Conservation (phyloP, 2,329 filamentous ascomycete species). For the Trichoderma afroharzianum region DNA sequence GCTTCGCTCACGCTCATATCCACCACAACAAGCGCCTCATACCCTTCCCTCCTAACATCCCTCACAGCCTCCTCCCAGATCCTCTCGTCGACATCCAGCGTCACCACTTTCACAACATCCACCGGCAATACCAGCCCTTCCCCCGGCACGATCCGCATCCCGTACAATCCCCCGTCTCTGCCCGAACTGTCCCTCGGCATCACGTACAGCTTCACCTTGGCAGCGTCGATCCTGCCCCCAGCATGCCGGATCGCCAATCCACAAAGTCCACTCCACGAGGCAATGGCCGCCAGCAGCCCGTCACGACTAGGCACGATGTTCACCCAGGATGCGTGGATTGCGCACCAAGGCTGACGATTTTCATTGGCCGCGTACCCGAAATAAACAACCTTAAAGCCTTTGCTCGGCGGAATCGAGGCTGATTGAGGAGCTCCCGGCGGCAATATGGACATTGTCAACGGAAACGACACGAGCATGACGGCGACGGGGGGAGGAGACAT, state of each 20-base stretch:
- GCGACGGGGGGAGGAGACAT: neutral
- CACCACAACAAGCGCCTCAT: constrained; percentile 26
- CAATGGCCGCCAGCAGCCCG: neutral
- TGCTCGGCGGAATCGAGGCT: neutral
- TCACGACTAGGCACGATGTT: neutral
- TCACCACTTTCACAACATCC: constrained; percentile 30
- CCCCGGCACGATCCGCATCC: neutral
- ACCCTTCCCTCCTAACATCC: constrained; percentile 6
- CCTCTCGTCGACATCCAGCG: constrained; percentile 26
- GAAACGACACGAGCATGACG: too few relatives aligned
- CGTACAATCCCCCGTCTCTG: neutral
- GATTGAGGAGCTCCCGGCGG: neutral
- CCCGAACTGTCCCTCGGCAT: neutral
- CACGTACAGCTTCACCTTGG: neutral
- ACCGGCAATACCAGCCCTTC: constrained; percentile 15
- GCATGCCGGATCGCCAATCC: neutral
- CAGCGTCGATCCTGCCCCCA: neutral
- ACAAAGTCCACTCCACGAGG: neutral
- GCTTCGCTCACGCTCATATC: constrained; percentile 19
- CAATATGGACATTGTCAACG: neutral
- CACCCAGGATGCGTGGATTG: neutral
- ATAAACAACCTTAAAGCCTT: neutral
- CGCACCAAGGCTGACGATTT: neutral
- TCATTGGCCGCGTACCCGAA: neutral
- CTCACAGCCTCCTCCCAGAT: constrained; percentile 26